Evolutionary conservation across 225 moss, liverwort and hornwort species (phyloP), one percentile per base, ranked within the genome.

Genomic region (Climacium dendroides): DNA sequence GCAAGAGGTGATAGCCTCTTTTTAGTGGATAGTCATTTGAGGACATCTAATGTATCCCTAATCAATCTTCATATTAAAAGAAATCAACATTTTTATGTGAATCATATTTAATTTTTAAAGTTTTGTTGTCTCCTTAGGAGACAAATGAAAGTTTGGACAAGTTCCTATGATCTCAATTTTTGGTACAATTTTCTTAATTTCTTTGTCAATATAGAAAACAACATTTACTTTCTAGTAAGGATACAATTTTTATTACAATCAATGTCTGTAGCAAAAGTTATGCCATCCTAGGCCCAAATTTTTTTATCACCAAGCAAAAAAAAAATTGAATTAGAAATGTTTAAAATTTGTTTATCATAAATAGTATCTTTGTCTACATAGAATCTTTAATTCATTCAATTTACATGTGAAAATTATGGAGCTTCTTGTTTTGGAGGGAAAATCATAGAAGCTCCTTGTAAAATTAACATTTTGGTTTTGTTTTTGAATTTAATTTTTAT

Each of bases 171-270:
- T 12, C 11, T 66, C 12, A 66, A n/a, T n/a, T 66, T 20, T 22
- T 66, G 20, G 2, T 4, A 5, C 1, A 63, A 65, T 65, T 35
- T 29, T 60, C 13, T 59, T 11, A 3, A 3, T 3, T 7, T 28
- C 10, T 5, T 60, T 58, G 60, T 28, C 28, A 28, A 32, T 9
- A 17, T 63, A 18, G 5, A 18, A 34, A 34, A 63, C 17, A 14
- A 0, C 17, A 18, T 63, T 9, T 0, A 14, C 5, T 34, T 63
- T 63, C 0, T 1, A 0, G 5, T n/a, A n/a, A n/a, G 1, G 9
- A 5, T 18, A 63, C 18, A 9, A 34, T 5, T 32, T 34, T 34
- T 34, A 63, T 63, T 63, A 19, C 0, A 35, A 11, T 35, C 3
- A 64, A 5, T 34, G 5, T 10, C 17, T 0, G 5, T 34, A 64